Evolutionary conservation across 2,329 filamentous ascomycete species (phyloP), one percentile per base, ranked within the genome.

Genomic region (Septoria linicola): DNA sequence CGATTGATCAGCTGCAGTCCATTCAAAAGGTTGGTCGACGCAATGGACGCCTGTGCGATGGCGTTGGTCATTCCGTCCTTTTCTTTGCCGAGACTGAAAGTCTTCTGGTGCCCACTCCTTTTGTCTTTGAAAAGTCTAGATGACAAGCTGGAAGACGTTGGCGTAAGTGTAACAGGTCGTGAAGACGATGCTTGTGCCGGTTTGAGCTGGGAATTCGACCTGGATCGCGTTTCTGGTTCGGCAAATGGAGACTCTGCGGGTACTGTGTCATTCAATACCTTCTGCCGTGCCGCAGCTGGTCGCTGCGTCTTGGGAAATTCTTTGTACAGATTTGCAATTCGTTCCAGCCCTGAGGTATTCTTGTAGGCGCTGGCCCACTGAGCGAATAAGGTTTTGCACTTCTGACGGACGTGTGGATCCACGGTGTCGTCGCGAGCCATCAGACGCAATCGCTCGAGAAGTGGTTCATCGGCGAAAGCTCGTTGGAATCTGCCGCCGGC

Each of bases 11-110:
- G 83, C 68, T 93, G 90, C 31, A 99, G 76, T 1, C 85, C 82
- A 65, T 99, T 97, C 66, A 85, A 79, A 32, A 99, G 77, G 66
- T 95, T 96, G 0, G 88, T 96, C n/a, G 89, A 85, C 3, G 90
- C 88, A 32, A 97, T 88, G 1, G 89, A 91, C 0, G 91, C 83
- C 40, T 92, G 88, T 2, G 92, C 93, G 57, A 99, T 90, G n/a
- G 85, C 82, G 55, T 85, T 82, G 59, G 96, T 85, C 75, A 99
- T 90, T 54, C 87, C 79, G 0, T 88, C 87, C 69, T 92, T 92
- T 69, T 97, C 93, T 32, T 83, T 85, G 61, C 95, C 88, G 0
- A 97, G 77, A 66, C 87, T 89, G 75, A 97, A 96, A 0, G 74
- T 70, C 66, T 83, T 81, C 57, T 69, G 70, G 53, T 77, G 83